phyloP scores from a whole-genome alignment of 768 basidiomycete species.

The Amanita pseudoporphyria region DNA sequence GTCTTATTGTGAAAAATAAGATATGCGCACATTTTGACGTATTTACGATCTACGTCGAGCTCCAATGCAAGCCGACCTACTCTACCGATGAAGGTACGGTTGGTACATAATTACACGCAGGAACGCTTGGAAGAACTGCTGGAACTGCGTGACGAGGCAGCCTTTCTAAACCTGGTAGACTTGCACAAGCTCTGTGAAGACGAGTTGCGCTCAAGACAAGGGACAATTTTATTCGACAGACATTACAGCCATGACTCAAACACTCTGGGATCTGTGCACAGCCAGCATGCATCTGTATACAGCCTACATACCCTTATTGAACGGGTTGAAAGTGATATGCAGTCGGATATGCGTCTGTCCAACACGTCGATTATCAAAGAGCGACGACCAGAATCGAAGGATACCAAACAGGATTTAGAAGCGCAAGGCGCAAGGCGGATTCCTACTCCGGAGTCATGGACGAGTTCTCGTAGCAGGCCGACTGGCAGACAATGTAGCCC shows the following conservation, averaged over 20 bases:
- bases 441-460: slow-evolving; percentile 39
- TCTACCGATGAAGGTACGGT: slow-evolving; percentile 1
- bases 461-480: slow-evolving; percentile 21
- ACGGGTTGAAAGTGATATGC: slow-evolving; percentile 28
- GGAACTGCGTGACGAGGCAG: slow-evolving; percentile 73
- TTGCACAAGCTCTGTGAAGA: slow-evolving; percentile 58
- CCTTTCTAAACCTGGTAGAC: slow-evolving; percentile 58
- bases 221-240: slow-evolving; percentile 31
- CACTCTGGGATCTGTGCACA: slow-evolving; percentile 30
- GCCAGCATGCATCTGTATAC: slow-evolving; percentile 44
- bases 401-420: slow-evolving; percentile 10
- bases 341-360: slow-evolving; percentile 8
- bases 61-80: slow-evolving; percentile 3
- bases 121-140: slow-evolving; percentile 55
- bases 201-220: slow-evolving; percentile 49
- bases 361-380: slow-evolving; percentile 11
- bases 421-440: slow-evolving; percentile 20
- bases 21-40: slow-evolving; percentile 61
- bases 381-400: slow-evolving; percentile 12
- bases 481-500: slow-evolving; percentile 18
- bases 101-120: slow-evolving; percentile 17
- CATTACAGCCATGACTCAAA: slow-evolving; percentile 20
- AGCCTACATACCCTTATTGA: slow-evolving; percentile 57
- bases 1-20: slow-evolving; percentile 24
- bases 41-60: slow-evolving; percentile 50